phyloP scores from a whole-genome alignment of 2,329 filamentous ascomycete species.

The Harringtonia aguacate region DNA sequence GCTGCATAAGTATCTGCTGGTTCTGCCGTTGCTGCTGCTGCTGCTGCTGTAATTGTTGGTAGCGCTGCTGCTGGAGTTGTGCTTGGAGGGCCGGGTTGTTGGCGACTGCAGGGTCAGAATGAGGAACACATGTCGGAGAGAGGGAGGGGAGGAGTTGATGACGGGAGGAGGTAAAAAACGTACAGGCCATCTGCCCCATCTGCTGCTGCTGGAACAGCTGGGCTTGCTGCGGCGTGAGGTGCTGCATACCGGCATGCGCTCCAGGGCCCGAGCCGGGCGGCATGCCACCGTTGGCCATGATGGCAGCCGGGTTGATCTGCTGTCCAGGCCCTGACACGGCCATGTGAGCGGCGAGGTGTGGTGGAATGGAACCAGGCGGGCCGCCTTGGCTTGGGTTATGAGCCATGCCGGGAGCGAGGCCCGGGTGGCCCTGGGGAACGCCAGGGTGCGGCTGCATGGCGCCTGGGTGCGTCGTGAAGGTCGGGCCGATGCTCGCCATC shows the following conservation, averaged over 20 bases:
- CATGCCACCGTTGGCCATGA: constrained; percentile 59
- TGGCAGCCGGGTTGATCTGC: constrained; percentile 60
- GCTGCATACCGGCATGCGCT: constrained; percentile 61
- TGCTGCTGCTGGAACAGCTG: constrained; percentile 46
- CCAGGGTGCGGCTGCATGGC: constrained; percentile 63
- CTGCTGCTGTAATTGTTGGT: constrained; percentile 41
- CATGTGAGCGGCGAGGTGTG: constrained; percentile 56
- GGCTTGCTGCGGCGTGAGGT: constrained; percentile 52
- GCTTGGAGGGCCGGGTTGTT: constrained; percentile 24
- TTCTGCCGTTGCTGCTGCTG: constrained; percentile 42
- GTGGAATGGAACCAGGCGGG: constrained; percentile 53
- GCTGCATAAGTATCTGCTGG: constrained; percentile 41
- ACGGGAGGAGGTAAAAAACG: constrained; percentile 10
- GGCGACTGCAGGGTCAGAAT: constrained; percentile 8
- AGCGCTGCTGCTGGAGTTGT: constrained; percentile 42
- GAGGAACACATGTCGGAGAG: background rate
- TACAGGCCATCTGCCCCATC: constrained; percentile 26
- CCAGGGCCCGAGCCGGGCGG: constrained; percentile 57
- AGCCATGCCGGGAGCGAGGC: constrained; percentile 48
- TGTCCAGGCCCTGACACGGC: constrained; percentile 61
- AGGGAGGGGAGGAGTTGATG: background rate
- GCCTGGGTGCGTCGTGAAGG: constrained; percentile 56
- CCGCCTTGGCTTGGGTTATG: constrained; percentile 61
- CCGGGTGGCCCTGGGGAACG: constrained; percentile 52
- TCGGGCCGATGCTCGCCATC: constrained; percentile 60